phyloP scores from a whole-genome alignment of 2,329 filamentous ascomycete genomes.

The Xylariaceae sp. region DNA sequence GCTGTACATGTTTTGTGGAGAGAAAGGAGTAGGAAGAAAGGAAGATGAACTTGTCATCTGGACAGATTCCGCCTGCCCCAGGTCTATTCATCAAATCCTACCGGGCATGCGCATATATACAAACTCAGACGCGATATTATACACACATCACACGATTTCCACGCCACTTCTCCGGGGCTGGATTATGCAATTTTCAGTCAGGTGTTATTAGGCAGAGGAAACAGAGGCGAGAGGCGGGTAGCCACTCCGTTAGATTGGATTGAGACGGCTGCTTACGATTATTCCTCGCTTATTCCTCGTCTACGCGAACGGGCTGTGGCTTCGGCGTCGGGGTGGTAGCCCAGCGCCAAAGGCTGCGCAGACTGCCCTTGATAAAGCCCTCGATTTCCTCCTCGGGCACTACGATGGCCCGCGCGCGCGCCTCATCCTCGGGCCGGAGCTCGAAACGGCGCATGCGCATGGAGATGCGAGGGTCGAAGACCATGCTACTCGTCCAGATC shows the following conservation, averaged over 20 bases:
- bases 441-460: conserved; percentile 77
- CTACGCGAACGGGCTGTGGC: conserved; percentile 2
- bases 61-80: neutral
- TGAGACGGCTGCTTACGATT: neutral
- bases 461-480: conserved; percentile 69
- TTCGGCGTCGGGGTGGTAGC: conserved; percentile 34
- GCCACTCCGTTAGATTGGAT: neutral
- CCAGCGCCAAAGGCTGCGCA: conserved; percentile 51
- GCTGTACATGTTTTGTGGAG: neutral
- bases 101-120: neutral
- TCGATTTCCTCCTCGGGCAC: conserved; percentile 64
- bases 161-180: neutral
- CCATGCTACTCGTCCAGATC: conserved; percentile 70
- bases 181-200: neutral
- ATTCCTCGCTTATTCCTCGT: conserved; percentile 10
- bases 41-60: neutral
- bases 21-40: neutral
- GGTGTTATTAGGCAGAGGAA: neutral
- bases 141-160: neutral
- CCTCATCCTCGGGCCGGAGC: conserved; percentile 64
- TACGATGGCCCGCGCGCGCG: conserved; percentile 55
- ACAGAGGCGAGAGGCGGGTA: neutral
- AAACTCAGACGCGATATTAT: neutral
- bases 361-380: conserved; percentile 59
- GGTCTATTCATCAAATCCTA: neutral